phyloP scores from a whole-genome alignment of 2,329 filamentous ascomycete genomes.

The Cercospora sp. region DNA sequence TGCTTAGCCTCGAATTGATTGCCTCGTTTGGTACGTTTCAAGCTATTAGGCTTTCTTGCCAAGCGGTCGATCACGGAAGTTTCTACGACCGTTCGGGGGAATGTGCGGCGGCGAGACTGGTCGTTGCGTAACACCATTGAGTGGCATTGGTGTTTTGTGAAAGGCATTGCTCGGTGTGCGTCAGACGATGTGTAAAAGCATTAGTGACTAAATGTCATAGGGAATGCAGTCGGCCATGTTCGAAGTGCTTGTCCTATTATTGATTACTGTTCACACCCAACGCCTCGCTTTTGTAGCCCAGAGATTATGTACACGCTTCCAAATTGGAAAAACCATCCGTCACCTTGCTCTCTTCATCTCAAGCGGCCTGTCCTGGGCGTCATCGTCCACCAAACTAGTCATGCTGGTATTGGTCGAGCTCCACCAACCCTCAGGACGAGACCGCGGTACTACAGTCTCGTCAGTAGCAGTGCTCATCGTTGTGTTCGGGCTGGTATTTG shows the following conservation, averaged over 20 bases:
- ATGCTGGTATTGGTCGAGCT: slow-evolving; percentile 24
- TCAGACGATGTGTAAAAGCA: neutral
- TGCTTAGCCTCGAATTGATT: neutral
- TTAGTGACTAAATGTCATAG: neutral
- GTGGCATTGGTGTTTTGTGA: neutral
- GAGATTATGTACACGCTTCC: neutral
- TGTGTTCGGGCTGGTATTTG: slow-evolving; percentile 5
- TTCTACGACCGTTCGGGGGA: neutral
- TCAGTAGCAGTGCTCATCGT: slow-evolving; percentile 21
- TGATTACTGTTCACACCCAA: neutral
- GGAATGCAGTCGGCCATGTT: neutral
- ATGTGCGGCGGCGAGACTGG: neutral
- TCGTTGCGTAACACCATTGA: neutral
- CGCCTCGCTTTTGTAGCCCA: neutral
- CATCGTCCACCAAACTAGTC: slow-evolving; percentile 18
- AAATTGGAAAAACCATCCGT: neutral
- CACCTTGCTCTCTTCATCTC: slow-evolving; percentile 6
- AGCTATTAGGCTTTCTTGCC: neutral
- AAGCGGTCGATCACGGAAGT: neutral
- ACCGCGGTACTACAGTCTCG: slow-evolving; percentile 23
- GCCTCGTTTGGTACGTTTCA: neutral
- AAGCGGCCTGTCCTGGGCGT: neutral
- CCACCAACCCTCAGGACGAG: slow-evolving; percentile 30
- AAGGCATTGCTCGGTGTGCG: neutral
- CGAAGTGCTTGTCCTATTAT: neutral